Percentiles rank a stretch among this genome's conserved stretches.
Conservation (phyloP, 257 asterid species). For the Solanum pimpinellifolium region DNA sequence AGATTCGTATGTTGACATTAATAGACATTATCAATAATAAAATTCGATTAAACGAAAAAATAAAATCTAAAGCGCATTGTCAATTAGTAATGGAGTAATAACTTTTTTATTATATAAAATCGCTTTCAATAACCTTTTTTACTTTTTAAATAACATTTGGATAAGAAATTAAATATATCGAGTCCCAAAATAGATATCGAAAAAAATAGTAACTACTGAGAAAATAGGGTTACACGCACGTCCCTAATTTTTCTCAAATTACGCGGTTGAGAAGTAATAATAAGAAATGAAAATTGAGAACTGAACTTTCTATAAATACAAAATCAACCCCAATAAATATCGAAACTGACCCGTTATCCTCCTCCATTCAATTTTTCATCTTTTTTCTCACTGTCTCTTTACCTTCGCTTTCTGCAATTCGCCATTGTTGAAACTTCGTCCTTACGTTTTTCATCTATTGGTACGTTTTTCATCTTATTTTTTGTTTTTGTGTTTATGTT, state of each 20-base stretch:
- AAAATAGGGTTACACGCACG: background rate
- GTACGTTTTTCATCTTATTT: background rate
- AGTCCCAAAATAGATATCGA: background rate
- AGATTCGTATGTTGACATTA: background rate
- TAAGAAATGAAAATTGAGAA: background rate
- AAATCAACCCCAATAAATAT: background rate
- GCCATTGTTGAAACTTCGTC: background rate
- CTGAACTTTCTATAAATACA: background rate
- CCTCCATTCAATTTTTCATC: background rate
- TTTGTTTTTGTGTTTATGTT: background rate
- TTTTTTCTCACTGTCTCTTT: background rate
- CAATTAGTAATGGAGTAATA: background rate
- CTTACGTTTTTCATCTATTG: background rate
- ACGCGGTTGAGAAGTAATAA: background rate
- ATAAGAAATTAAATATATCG: rapidly evolving
- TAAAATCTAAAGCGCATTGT: background rate
- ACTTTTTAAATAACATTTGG: rapidly evolving
- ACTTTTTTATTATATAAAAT: background rate
- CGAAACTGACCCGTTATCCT: background rate
- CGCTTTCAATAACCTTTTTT: too few relatives aligned
- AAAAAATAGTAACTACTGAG: background rate
- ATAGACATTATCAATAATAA: background rate
- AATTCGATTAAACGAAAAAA: background rate
- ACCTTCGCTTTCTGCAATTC: background rate
- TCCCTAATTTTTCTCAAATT: background rate